Evolutionary conservation across 495 filamentous ascomycete genomes (phyloP).

Genomic region (Usnea hakonensis): DNA sequence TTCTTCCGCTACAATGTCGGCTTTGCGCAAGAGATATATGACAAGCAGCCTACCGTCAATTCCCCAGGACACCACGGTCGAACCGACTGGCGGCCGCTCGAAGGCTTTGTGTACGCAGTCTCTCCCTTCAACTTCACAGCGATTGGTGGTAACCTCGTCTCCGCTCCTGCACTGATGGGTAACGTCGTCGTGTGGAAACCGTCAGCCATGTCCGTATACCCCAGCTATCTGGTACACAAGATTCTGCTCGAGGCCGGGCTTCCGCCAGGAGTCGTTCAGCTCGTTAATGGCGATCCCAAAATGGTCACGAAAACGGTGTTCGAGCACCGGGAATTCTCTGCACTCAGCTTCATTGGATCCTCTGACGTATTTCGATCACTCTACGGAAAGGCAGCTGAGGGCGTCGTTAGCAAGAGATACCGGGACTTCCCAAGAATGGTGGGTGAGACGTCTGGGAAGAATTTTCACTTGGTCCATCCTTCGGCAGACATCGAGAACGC

Average conservation of each 20-base stretch:
- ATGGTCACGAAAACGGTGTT: constrained; percentile 62
- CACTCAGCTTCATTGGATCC: constrained; percentile 73
- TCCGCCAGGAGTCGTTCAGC: constrained; percentile 72
- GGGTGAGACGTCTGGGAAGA: constrained; percentile 85
- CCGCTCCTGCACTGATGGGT: constrained; percentile 66
- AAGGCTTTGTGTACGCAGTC: constrained; percentile 81
- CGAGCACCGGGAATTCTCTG: constrained; percentile 61
- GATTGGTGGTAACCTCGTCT: constrained; percentile 69
- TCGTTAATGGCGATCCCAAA: constrained; percentile 72
- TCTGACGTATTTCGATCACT: constrained; percentile 72
- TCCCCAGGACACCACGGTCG: constrained; percentile 71
- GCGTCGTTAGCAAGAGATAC: constrained; percentile 60
- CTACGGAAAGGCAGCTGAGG: constrained; percentile 63
- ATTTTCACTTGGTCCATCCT: constrained; percentile 75
- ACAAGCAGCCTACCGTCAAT: constrained; percentile 72
- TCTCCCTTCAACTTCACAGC: constrained; percentile 92
- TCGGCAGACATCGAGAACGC: constrained; percentile 70
- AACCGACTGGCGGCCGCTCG: constrained; percentile 71
- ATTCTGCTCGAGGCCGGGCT: constrained; percentile 81
- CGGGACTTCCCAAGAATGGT: constrained; percentile 71
- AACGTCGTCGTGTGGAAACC: constrained; percentile 94
- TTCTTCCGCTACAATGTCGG: constrained; percentile 81
- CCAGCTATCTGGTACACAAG: constrained; percentile 68
- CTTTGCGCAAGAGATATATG: constrained; percentile 80
- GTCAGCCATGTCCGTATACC: constrained; percentile 64